Conservation (phyloP, 1,284 basidiomycete species). For the Sanguinoderma infundibulare region DNA sequence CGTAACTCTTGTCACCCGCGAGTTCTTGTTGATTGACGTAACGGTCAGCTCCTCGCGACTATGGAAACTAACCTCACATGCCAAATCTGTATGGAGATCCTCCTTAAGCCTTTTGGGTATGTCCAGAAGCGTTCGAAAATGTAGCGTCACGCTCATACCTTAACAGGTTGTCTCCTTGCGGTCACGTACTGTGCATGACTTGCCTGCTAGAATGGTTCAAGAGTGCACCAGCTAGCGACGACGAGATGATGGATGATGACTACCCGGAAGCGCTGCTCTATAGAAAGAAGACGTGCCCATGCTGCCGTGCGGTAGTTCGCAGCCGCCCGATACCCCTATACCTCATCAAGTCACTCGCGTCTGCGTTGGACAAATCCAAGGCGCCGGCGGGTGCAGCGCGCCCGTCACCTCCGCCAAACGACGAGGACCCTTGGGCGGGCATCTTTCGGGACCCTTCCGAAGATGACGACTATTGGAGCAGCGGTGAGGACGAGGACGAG, state of each 20-base stretch:
- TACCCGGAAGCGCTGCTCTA: slow-evolving; percentile 54
- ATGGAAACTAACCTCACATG: slow-evolving; percentile 67
- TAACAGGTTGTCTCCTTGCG: slow-evolving; percentile 69
- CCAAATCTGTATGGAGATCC: slow-evolving; percentile 75
- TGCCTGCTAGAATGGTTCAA: slow-evolving; percentile 81
- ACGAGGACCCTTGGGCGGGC: slow-evolving; percentile 65
- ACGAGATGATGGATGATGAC: slow-evolving; percentile 59
- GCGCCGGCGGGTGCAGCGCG: slow-evolving; percentile 29
- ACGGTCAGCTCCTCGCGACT: slow-evolving; percentile 50
- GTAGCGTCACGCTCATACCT: background rate
- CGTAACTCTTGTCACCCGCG: slow-evolving; percentile 14
- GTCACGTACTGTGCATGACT: slow-evolving; percentile 67
- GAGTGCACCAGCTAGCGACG: slow-evolving; percentile 57
- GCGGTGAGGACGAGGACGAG: slow-evolving; percentile 41
- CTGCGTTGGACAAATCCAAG: slow-evolving; percentile 51
- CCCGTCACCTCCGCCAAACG: slow-evolving; percentile 39
- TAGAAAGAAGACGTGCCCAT: slow-evolving; percentile 72
- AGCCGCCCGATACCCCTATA: slow-evolving; percentile 69
- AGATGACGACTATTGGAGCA: slow-evolving; percentile 44
- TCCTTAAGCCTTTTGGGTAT: slow-evolving; percentile 67
- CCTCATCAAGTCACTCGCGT: slow-evolving; percentile 62
- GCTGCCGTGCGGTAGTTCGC: slow-evolving; percentile 61
- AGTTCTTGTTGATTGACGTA: background rate
- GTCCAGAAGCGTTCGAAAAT: slow-evolving; percentile 25
- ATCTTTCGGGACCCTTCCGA: slow-evolving; percentile 56